Conservation (phyloP, 139 green algal genomes). For the Coelastrella sp. region DNA sequence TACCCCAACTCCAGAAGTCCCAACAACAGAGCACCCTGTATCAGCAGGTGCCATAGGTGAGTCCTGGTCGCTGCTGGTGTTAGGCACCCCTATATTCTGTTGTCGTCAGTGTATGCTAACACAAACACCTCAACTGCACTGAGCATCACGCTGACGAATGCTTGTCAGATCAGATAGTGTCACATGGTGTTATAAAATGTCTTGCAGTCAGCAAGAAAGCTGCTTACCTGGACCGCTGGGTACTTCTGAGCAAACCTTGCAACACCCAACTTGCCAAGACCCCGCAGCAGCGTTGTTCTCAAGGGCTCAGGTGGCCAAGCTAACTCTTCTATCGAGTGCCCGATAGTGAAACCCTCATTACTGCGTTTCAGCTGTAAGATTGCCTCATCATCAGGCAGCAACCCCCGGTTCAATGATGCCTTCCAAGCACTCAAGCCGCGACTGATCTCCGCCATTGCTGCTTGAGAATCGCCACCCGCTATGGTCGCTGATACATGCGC, state of each 20-base stretch:
- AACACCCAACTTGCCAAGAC: constrained; percentile 70
- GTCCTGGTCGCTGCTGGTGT: background rate
- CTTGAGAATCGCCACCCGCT: constrained; percentile 58
- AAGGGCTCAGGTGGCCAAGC: constrained; percentile 82
- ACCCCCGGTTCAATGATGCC: constrained; percentile 70
- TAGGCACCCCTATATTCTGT: background rate
- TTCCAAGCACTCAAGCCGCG: constrained; percentile 58
- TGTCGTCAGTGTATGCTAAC: background rate
- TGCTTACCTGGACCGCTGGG: constrained; percentile 64
- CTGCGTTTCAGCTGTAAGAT: constrained; percentile 70
- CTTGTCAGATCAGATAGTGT: no score
- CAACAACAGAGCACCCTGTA: constrained; percentile 71
- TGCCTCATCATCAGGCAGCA: constrained; percentile 82
- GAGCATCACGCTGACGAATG: no score
- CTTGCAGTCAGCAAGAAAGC: background rate
- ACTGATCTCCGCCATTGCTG: constrained; percentile 48
- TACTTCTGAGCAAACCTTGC: constrained; percentile 84
- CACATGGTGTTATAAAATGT: no score
- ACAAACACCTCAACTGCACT: no score
- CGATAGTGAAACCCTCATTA: constrained; percentile 46
- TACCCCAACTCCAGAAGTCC: constrained; percentile 73
- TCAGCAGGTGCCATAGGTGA: background rate
- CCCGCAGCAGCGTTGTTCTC: constrained; percentile 72
- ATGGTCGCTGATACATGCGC: constrained; percentile 63
- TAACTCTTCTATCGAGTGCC: constrained; percentile 52